A percentile compares a stretch with the other conserved stretches of the same genome.
phyloP scores from a whole-genome alignment of 2,329 filamentous ascomycete species.

The Colletotrichum eleusines region DNA sequence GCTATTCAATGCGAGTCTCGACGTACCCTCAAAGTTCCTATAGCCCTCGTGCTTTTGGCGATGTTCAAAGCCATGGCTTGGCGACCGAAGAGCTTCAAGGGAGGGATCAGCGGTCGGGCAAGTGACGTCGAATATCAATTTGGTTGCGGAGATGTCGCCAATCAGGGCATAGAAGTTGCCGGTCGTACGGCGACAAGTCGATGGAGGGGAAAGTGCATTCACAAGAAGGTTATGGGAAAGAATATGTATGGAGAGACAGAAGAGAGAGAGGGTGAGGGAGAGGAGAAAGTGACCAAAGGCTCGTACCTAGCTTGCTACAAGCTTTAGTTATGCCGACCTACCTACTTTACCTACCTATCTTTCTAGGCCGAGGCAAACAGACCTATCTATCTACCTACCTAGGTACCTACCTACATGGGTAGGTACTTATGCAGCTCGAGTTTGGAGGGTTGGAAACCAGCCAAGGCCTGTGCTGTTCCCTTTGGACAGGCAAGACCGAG shows the following conservation, averaged over 20 bases:
- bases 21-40: conserved; percentile 74
- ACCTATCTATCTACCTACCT: not conserved
- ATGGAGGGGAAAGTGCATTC: not conserved
- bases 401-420: conserved; percentile 9
- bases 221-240: conserved; percentile 9
- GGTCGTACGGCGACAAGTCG: not conserved
- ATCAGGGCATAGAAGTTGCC: not conserved
- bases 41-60: conserved; percentile 70
- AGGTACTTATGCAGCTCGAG: not conserved
- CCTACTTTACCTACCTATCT: too few relatives aligned
- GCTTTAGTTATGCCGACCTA: not conserved
- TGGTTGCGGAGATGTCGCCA: not conserved
- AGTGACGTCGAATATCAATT: not conserved
- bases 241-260: not conserved
- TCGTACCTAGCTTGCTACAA: too few relatives aligned
- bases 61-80: conserved; percentile 73
- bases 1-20: too few relatives aligned
- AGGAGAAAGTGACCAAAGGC: conserved; percentile 9
- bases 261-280: conserved; percentile 19
- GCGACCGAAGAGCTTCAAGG: conserved; percentile 12
- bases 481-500: not conserved
- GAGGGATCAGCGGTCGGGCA: not conserved
- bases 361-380: too few relatives aligned
- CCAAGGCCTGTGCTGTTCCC: conserved; percentile 1
- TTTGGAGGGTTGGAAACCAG: conserved; percentile 14